Evolutionary conservation across 1,284 basidiomycete genomes (phyloP).

Genomic region (Ceratorhiza oryzae-sativae): DNA sequence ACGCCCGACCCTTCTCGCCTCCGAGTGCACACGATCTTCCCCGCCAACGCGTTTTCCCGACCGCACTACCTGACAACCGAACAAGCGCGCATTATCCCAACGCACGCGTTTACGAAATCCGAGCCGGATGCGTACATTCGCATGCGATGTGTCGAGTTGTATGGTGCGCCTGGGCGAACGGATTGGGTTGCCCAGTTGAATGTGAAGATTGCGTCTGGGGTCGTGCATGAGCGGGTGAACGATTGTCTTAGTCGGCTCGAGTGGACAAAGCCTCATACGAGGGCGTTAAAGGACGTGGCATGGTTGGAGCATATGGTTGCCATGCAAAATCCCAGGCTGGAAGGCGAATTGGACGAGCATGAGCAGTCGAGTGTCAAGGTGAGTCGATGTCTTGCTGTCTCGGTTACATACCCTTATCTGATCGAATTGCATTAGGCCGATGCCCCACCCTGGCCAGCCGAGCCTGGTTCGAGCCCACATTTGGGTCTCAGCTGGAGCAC

Average conservation of each 20-base stretch:
- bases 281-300: slow-evolving; percentile 12
- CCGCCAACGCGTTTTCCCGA: not conserved
- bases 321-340: slow-evolving; percentile 23
- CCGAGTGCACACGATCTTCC: slow-evolving; percentile 7
- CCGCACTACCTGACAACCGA: not conserved
- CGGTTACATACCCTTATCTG: not conserved
- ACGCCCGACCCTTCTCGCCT: not conserved
- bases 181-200: slow-evolving; percentile 2
- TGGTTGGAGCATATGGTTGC: slow-evolving; percentile 26
- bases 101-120: not conserved
- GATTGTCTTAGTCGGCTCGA: slow-evolving; percentile 1
- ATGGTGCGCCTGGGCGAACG: not conserved
- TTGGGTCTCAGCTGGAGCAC: slow-evolving; percentile 20
- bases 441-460: not conserved
- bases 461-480: not conserved
- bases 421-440: not conserved
- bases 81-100: not conserved
- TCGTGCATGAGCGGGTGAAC: not conserved
- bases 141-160: slow-evolving; percentile 18
- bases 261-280: not conserved
- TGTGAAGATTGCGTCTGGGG: not conserved
- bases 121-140: not conserved
- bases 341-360: not conserved
- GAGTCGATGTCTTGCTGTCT: not conserved
- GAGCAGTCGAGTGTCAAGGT: not conserved